phyloP scores from a whole-genome alignment of 805 yeast genomes.

The Kodamaea restingae region DNA sequence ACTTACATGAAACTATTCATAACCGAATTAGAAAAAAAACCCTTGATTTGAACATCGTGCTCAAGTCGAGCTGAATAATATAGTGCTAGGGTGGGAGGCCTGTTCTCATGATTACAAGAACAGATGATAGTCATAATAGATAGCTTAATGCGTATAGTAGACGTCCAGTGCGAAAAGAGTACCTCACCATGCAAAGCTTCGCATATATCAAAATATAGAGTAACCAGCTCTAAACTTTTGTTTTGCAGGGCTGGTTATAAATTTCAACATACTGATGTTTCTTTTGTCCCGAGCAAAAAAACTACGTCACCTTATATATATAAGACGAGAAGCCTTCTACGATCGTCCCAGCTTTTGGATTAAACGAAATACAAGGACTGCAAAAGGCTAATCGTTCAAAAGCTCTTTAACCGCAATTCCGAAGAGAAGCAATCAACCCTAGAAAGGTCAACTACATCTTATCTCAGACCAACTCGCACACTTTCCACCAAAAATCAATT shows the following conservation, averaged over 20 bases:
- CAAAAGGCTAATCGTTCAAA: not conserved
- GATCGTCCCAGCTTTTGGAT: not conserved
- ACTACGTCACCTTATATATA: not conserved
- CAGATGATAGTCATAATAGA: no score
- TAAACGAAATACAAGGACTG: not conserved
- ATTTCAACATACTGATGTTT: not conserved
- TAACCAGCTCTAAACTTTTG: conserved; percentile 3
- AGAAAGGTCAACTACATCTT: no score
- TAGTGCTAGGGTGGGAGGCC: no score
- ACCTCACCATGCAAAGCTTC: no score
- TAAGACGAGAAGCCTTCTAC: not conserved
- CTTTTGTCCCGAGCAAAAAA: not conserved
- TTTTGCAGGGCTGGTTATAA: conserved; percentile 4
- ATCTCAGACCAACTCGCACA: no score
- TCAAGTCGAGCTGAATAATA: no score
- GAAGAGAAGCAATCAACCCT: no score
- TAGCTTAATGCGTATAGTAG: no score
- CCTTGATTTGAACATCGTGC: no score
- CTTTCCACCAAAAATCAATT: no score
- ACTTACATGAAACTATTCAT: not conserved
- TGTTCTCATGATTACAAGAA: no score
- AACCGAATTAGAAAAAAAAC: not conserved
- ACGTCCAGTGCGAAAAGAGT: no score
- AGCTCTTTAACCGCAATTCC: not conserved
- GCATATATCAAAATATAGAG: not conserved